Evolutionary conservation across 257 asterid species (phyloP).

Genomic region (Nicotiana tomentosiformis): DNA sequence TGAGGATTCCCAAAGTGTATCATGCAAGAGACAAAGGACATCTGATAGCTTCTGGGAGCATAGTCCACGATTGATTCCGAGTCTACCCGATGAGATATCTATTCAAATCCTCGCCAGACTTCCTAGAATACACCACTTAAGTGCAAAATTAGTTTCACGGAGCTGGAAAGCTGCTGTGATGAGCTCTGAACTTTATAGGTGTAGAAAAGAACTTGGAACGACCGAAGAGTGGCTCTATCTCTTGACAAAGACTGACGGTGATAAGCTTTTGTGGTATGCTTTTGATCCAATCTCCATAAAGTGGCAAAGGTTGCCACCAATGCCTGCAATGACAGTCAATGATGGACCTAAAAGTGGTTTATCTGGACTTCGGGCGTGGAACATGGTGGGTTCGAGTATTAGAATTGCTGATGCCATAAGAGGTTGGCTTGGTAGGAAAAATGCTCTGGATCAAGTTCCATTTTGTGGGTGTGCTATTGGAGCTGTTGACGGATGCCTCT

Average conservation of each 20-base stretch:
- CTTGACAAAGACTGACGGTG: constrained; percentile 54
- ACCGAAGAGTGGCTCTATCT: constrained; percentile 87
- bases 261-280: constrained; percentile 68
- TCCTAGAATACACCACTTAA: constrained; percentile 49
- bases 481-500: constrained; percentile 70
- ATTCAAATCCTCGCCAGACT: constrained; percentile 76
- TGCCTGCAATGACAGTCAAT: constrained; percentile 47
- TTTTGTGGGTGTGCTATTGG: constrained; percentile 85
- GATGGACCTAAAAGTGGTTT: constrained; percentile 40
- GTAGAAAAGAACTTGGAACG: constrained; percentile 60
- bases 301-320: constrained; percentile 78
- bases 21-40: constrained; percentile 69
- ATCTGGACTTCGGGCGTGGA: constrained; percentile 50
- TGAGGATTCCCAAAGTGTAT: constrained; percentile 42
- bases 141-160: constrained; percentile 58
- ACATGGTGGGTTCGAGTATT: constrained; percentile 41
- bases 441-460: constrained; percentile 55
- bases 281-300: constrained; percentile 56
- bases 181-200: constrained; percentile 51
- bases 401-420: constrained; percentile 55
- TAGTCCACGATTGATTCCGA: constrained; percentile 51
- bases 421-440: constrained; percentile 64
- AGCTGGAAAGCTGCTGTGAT: constrained; percentile 67
- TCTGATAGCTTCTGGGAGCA: constrained; percentile 64
- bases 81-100: constrained; percentile 81